phyloP scores from a whole-genome alignment of 2,329 filamentous ascomycete genomes.

The Pseudocercospora ulei region DNA sequence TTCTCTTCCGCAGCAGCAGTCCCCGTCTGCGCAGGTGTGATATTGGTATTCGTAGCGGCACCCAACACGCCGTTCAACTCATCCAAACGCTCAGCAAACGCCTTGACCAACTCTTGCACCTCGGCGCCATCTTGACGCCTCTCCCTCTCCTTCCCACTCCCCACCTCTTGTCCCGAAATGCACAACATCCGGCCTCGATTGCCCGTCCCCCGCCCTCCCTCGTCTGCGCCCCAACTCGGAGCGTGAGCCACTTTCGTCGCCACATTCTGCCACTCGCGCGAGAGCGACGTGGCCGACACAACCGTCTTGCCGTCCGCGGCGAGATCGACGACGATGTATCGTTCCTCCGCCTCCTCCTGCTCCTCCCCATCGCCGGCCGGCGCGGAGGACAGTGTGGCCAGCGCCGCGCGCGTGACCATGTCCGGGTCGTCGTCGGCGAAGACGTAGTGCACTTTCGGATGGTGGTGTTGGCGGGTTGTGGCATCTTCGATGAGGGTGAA shows the following conservation, averaged over 20 bases:
- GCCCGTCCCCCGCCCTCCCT: conserved; percentile 23
- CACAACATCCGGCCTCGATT: conserved; percentile 50
- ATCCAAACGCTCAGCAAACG: conserved; percentile 34
- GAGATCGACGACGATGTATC: conserved; percentile 51
- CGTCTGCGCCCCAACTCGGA: conserved; percentile 52
- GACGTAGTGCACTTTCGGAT: conserved; percentile 82
- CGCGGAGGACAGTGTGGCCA: conserved; percentile 40
- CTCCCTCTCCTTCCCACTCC: conserved; percentile 26
- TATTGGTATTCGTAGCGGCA: too few species aligned
- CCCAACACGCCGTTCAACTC: conserved; percentile 33
- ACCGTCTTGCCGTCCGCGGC: conserved; percentile 45
- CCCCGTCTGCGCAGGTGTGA: too few species aligned
- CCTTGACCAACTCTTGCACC: conserved; percentile 35
- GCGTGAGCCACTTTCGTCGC: conserved; percentile 48
- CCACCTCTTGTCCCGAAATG: conserved; percentile 46
- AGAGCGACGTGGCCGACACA: conserved; percentile 60
- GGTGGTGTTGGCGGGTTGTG: conserved; percentile 62
- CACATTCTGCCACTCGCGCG: conserved; percentile 61
- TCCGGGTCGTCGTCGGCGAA: conserved; percentile 87
- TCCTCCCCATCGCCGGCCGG: conserved; percentile 20
- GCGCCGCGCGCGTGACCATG: conserved; percentile 56
- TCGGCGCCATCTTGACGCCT: conserved; percentile 32
- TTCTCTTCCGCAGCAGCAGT: too few species aligned
- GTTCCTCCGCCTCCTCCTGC: conserved; percentile 42
- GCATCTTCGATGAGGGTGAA: conserved; percentile 76